Evolutionary conservation across 306 rosid species (phyloP), one percentile per base, ranked within the genome.

Genomic region (Malus orientalis): DNA sequence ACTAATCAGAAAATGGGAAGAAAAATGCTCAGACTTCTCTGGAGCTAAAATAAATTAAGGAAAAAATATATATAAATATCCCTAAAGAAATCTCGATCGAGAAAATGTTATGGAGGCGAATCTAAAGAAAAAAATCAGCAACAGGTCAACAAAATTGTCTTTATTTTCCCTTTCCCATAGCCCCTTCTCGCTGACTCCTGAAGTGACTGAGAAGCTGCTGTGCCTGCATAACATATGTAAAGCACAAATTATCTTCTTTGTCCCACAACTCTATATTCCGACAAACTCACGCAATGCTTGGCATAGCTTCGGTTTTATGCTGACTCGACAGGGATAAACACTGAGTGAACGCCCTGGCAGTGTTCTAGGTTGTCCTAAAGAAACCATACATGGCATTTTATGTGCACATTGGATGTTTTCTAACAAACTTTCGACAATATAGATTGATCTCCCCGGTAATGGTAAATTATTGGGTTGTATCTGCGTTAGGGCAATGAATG

Each of bases 201-300:
- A 93, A 93, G 84, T 93, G 93, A 69, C 98, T 87, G 68, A 93
- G 97, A 81, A 93, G 96, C 82, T 93, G 97, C 42, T 88, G 98
- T 77, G 97, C 98, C 98, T 93, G 92, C 89, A 85, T 72, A 15
- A 38, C 53, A 63, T 20, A 58, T 62, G 62, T 77, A 62, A 5
- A 18, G 22, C 47, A 30, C 53, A 45, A 25, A 77, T 60, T 19
- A 74, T 53, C 74, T 58, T 40, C 40, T 45, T 60, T 49, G 51
- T 47, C 49, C 33, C 20, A 51, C 55, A 15, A 16, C 18, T 15
- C 20, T 51, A 5, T 16, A 16, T 16, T 51, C 55, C 16, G 18
- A 23, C 15, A 23, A 19, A 20, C 18, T 15, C 29, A 27, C 20
- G 25, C 68, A 58, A 73, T 58, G 66, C 20, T 57, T 20, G 22